Percentiles rank a stretch among this genome's conserved stretches.
phyloP scores from a whole-genome alignment of 345 rosid species.

The Cardamine occulta region DNA sequence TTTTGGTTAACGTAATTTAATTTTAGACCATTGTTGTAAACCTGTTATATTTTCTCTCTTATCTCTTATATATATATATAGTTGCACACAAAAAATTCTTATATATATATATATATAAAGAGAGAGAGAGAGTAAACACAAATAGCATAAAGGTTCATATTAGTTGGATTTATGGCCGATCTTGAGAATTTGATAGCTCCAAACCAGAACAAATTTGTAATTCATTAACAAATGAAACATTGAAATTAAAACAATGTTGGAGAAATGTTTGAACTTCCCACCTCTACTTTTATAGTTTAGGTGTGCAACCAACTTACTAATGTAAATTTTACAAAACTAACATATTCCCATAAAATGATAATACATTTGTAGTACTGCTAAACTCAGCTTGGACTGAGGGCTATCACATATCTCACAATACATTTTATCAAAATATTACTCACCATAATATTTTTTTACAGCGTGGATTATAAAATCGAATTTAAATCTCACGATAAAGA shows the following conservation, averaged over 20 bases:
- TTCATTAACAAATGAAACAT: background rate
- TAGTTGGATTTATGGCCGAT: background rate
- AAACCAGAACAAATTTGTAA: background rate
- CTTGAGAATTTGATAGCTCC: background rate
- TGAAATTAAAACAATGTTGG: too few relatives aligned
- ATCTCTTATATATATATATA: too few relatives aligned
- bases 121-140: too few relatives aligned
- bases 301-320: background rate
- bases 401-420: too few relatives aligned
- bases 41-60: background rate
- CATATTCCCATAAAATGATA: background rate
- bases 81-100: too few relatives aligned
- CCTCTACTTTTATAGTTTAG: too few relatives aligned
- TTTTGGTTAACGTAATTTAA: slow-evolving; percentile 3
- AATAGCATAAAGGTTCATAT: background rate
- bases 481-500: background rate
- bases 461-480: background rate
- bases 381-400: background rate
- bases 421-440: too few relatives aligned
- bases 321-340: background rate
- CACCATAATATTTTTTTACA: background rate
- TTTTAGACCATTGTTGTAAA: background rate
- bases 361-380: background rate
- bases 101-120: too few relatives aligned
- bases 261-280: too few relatives aligned